Evolutionary conservation across 2,329 filamentous ascomycete genomes (phyloP).

Genomic region (Fusarium brachygibbosum): DNA sequence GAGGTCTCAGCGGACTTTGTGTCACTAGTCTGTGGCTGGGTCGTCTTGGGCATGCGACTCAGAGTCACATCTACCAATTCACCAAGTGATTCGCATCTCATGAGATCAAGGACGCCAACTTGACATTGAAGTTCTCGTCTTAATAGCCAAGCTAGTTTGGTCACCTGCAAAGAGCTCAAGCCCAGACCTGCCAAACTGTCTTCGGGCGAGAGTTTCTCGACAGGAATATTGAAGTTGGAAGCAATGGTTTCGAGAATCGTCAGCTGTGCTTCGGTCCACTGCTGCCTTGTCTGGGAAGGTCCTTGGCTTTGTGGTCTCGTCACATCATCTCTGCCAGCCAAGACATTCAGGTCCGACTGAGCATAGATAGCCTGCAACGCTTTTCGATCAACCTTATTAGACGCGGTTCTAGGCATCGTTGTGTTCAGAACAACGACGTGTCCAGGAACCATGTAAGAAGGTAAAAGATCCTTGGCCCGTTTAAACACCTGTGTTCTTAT

Average conservation of each 20-base stretch:
- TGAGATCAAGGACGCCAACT: conserved; percentile 29
- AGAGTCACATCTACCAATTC: conserved; percentile 17
- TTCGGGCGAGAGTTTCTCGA: background rate
- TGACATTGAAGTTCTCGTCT: conserved; percentile 16
- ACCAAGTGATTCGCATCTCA: conserved; percentile 14
- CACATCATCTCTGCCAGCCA: conserved; percentile 4
- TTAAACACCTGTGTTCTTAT: conserved; percentile 25
- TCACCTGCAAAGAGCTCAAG: conserved; percentile 31
- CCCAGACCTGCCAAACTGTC: conserved; percentile 31
- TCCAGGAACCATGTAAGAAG: conserved; percentile 30
- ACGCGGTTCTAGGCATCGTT: conserved; percentile 28
- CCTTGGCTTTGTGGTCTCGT: fast-evolving
- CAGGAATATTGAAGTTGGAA: conserved; percentile 20
- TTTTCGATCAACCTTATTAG: conserved; percentile 36
- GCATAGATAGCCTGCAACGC: conserved; percentile 22
- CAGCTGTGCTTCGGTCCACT: conserved; percentile 6
- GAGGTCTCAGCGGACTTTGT: background rate
- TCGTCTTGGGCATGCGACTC: background rate
- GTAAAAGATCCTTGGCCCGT: conserved; percentile 14
- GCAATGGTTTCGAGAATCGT: conserved; percentile 1
- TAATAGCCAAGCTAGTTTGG: conserved; percentile 26
- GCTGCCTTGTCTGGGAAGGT: fast-evolving
- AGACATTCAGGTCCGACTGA: background rate
- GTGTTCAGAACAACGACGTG: conserved; percentile 32
- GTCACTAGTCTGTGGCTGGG: fast-evolving